Percentiles rank a stretch among this genome's conserved stretches.
These are phyloP conservation scores for Boletus tomentosulus DNA, from an alignment of 768 basidiomycete genomes.

Conservation along the genomic window DNA sequence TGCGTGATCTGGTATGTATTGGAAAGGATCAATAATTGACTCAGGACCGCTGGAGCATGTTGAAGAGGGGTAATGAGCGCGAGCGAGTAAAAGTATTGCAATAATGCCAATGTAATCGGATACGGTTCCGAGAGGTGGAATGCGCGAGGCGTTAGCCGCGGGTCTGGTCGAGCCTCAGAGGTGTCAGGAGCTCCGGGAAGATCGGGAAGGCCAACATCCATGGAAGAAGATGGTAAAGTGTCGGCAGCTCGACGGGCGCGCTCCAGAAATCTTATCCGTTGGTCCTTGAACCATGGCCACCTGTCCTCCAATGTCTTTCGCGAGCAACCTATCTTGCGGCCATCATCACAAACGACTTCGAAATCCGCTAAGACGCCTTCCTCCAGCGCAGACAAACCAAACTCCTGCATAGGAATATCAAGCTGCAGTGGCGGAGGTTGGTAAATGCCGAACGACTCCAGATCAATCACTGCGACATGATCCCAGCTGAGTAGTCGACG, in stretches of 20 bases:
- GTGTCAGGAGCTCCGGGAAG: slow-evolving; percentile 48
- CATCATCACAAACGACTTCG: slow-evolving; percentile 89
- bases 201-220: slow-evolving; percentile 62
- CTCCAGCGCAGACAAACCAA: slow-evolving; percentile 81
- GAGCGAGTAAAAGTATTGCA: slow-evolving; percentile 93
- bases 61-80: slow-evolving; percentile 87
- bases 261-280: slow-evolving; percentile 55
- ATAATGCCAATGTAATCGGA: slow-evolving; percentile 78
- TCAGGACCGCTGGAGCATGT: slow-evolving; percentile 84
- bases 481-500: slow-evolving; percentile 88
- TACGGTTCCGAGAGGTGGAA: slow-evolving; percentile 87
- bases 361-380: slow-evolving; percentile 84
- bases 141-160: slow-evolving; percentile 72
- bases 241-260: slow-evolving; percentile 56
- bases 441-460: slow-evolving; percentile 96
- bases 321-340: slow-evolving; percentile 76
- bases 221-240: slow-evolving; percentile 52
- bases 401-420: slow-evolving; percentile 72
- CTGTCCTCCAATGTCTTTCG: slow-evolving; percentile 81
- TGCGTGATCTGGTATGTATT: slow-evolving; percentile 78
- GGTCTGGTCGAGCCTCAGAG: slow-evolving; percentile 60
- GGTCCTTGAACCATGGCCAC: slow-evolving; percentile 93
- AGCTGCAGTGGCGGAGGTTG: slow-evolving; percentile 70
- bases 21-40: slow-evolving; percentile 78
- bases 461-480: slow-evolving; percentile 83